Percentiles rank a stretch among this genome's conserved stretches.
Conservation (phyloP, 306 rosid species). For the Canavalia ensiformis region DNA sequence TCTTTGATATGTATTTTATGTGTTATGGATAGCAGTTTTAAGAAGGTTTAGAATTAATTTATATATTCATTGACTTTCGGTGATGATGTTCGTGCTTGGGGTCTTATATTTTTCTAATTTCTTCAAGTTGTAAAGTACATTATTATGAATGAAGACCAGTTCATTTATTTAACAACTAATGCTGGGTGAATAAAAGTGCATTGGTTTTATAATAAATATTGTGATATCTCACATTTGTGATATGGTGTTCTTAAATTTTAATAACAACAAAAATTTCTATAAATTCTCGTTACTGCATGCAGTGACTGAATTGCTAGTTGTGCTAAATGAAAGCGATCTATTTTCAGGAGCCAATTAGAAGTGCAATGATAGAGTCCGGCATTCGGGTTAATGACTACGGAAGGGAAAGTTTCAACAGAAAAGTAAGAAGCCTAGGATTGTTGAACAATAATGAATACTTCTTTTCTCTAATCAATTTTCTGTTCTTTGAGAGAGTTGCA, state of each 20-base stretch:
- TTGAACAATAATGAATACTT: neutral
- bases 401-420: conserved; percentile 72
- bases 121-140: conserved; percentile 17
- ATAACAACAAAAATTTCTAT: neutral
- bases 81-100: no score
- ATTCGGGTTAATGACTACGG: conserved; percentile 85
- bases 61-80: neutral
- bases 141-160: neutral
- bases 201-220: neutral
- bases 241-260: conserved; percentile 3
- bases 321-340: conserved; percentile 30
- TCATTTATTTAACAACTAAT: neutral
- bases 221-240: neutral
- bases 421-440: conserved; percentile 54
- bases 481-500: neutral
- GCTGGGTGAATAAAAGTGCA: conserved; percentile 11
- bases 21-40: neutral
- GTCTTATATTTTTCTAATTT: neutral
- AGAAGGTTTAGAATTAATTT: conserved; percentile 3
- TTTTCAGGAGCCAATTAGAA: conserved; percentile 80
- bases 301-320: neutral
- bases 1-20: conserved; percentile 18
- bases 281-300: neutral
- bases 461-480: conserved; percentile 19
- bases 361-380: conserved; percentile 78